Percentiles rank a stretch among this genome's conserved stretches.
Evolutionary conservation across 1,284 basidiomycete species (phyloP).

Genomic region (Fomes fomentarius): DNA sequence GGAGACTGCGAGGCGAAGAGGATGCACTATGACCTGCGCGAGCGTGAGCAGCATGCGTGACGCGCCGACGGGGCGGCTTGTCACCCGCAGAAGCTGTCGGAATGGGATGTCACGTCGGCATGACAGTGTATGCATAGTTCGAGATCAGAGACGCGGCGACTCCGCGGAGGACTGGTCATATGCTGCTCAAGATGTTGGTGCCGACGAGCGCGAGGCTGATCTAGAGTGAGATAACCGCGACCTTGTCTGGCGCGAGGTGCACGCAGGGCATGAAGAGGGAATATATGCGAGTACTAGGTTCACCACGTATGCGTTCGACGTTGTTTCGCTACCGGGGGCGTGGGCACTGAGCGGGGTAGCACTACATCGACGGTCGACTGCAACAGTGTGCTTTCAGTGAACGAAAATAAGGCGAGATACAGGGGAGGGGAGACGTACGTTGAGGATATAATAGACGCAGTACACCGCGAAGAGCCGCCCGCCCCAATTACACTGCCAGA

Average conservation of each 20-base stretch:
- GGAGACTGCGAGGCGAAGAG: background rate
- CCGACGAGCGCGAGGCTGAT: constrained; percentile 73
- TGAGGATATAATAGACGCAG: constrained; percentile 65
- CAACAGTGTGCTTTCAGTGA: too few relatives aligned
- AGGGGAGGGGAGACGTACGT: constrained; percentile 45
- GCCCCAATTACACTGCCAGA: constrained; percentile 52
- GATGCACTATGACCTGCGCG: constrained; percentile 75
- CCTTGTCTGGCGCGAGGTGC: constrained; percentile 30
- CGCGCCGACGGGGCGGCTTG: constrained; percentile 67
- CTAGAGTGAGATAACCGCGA: constrained; percentile 60
- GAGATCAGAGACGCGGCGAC: too few relatives aligned
- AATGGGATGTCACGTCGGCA: background rate
- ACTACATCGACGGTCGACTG: constrained; percentile 63
- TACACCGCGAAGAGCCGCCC: constrained; percentile 66
- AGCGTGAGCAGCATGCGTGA: constrained; percentile 74
- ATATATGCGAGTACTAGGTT: constrained; percentile 58
- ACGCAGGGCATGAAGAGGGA: constrained; percentile 49
- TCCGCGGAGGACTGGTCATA: constrained; percentile 65
- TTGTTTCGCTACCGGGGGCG: constrained; percentile 36
- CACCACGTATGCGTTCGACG: constrained; percentile 59
- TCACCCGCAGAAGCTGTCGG: constrained; percentile 60
- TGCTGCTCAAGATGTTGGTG: constrained; percentile 70
- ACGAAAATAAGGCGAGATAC: background rate
- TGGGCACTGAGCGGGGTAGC: constrained; percentile 41
- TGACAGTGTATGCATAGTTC: constrained; percentile 22